Evolutionary conservation across 768 basidiomycete species (phyloP).

Genomic region (Xerocomus potaroensis): DNA sequence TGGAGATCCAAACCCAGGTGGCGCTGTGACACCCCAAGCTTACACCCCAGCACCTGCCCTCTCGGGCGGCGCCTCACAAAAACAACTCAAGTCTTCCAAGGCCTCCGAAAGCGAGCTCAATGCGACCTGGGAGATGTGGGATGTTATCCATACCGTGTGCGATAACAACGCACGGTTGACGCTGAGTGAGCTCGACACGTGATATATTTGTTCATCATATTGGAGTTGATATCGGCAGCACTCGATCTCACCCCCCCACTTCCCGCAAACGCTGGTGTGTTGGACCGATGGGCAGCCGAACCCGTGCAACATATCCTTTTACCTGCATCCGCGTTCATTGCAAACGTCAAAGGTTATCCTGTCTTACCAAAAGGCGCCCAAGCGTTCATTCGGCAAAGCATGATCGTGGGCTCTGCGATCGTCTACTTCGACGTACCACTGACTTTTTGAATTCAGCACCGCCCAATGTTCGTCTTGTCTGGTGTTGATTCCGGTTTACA

Average conservation of each 20-base stretch:
- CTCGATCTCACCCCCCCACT: conserved; percentile 89
- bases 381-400: conserved; percentile 82
- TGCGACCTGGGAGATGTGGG: conserved; percentile 98
- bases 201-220: not conserved
- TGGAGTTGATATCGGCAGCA: conserved; percentile 45
- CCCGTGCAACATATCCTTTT: conserved; percentile 86
- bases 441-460: conserved; percentile 52
- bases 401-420: conserved; percentile 57
- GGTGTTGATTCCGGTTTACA: conserved; percentile 65
- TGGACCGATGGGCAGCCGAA: conserved; percentile 90
- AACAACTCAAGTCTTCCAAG: conserved; percentile 26
- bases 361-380: conserved; percentile 94
- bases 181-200: conserved; percentile 62
- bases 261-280: conserved; percentile 68
- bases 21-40: conserved; percentile 16
- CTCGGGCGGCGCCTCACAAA: conserved; percentile 23
- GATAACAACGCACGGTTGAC: conserved; percentile 74
- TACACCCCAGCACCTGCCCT: conserved; percentile 16
- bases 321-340: conserved; percentile 88
- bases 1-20: conserved; percentile 30
- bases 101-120: conserved; percentile 57
- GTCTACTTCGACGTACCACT: conserved; percentile 13
- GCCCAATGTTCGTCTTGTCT: conserved; percentile 79
- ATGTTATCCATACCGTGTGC: conserved; percentile 86
- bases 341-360: conserved; percentile 95